Percentiles rank a stretch among this genome's conserved stretches.
These are phyloP conservation scores for Globisporangium polare DNA, from an alignment of 352 stramenopile genomes.

Conservation along the genomic window DNA sequence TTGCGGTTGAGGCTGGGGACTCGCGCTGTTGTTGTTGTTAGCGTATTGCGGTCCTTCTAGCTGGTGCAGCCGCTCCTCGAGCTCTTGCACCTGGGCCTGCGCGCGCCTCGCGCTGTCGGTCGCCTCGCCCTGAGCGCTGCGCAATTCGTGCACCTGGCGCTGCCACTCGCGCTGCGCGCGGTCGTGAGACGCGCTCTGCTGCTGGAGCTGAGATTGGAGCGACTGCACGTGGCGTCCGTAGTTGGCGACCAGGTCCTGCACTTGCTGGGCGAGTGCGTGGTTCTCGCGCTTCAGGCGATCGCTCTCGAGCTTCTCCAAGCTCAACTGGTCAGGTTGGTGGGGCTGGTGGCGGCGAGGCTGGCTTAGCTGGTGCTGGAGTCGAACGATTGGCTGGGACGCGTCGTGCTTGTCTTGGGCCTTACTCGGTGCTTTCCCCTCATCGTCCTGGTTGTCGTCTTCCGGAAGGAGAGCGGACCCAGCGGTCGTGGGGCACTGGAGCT, in stretches of 20 bases:
- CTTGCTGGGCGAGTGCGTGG: conserved; percentile 6
- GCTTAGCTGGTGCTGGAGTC: not conserved
- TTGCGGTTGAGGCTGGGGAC: not conserved
- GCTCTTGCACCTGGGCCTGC: conserved; percentile 1
- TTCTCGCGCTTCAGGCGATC: conserved; percentile 1
- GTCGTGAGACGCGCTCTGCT: not conserved
- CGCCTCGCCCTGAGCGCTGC: not conserved
- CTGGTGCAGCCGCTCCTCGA: conserved; percentile 5
- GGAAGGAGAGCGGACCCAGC: not conserved
- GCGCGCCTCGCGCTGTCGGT: not conserved
- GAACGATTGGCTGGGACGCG: not conserved
- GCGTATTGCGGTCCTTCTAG: not conserved
- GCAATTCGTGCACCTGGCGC: not conserved
- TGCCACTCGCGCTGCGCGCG: conserved; percentile 1
- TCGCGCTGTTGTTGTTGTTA: not conserved
- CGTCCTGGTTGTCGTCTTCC: conserved; percentile 12
- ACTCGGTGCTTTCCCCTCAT: not conserved
- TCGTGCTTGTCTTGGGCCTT: not conserved
- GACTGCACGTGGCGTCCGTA: conserved; percentile 5
- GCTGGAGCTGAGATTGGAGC: conserved; percentile 6
- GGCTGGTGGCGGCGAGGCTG: not conserved
- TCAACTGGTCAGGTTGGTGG: not conserved
- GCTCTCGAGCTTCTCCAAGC: not conserved
- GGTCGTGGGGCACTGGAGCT: not conserved
- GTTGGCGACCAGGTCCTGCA: not conserved